Conservation (phyloP, 495 filamentous ascomycete genomes). For the Neurospora sp. region DNA sequence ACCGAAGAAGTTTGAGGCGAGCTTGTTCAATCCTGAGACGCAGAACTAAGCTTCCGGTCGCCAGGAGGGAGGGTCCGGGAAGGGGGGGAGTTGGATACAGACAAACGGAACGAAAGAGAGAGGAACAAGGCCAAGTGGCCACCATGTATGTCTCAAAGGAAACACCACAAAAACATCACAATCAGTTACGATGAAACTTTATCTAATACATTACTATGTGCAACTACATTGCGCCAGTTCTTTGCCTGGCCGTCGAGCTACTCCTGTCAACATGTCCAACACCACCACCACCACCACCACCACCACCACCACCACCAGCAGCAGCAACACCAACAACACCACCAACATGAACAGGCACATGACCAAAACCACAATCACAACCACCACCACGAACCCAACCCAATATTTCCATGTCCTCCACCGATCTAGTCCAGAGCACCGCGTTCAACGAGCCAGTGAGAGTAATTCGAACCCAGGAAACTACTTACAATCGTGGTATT, state of each 20-base stretch:
- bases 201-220: background rate
- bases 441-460: too few species aligned
- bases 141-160: too few species aligned
- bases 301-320: background rate
- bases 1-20: background rate
- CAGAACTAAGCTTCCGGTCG: too few species aligned
- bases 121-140: background rate
- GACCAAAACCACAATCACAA: background rate
- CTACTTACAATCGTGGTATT: conserved; percentile 35
- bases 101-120: background rate
- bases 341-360: background rate
- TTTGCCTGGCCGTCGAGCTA: background rate
- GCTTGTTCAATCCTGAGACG: conserved; percentile 4
- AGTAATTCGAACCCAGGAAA: conserved; percentile 2
- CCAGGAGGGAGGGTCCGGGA: background rate
- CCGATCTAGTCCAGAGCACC: background rate
- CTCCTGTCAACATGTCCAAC: background rate
- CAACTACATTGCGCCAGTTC: background rate
- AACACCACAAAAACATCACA: background rate
- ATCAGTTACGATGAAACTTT: background rate
- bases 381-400: background rate
- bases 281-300: background rate
- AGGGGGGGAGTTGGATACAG: background rate
- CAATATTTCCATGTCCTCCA: background rate
- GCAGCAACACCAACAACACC: background rate